phyloP scores from a whole-genome alignment of 306 rosid species.

The Elaeagnus macrophylla region DNA sequence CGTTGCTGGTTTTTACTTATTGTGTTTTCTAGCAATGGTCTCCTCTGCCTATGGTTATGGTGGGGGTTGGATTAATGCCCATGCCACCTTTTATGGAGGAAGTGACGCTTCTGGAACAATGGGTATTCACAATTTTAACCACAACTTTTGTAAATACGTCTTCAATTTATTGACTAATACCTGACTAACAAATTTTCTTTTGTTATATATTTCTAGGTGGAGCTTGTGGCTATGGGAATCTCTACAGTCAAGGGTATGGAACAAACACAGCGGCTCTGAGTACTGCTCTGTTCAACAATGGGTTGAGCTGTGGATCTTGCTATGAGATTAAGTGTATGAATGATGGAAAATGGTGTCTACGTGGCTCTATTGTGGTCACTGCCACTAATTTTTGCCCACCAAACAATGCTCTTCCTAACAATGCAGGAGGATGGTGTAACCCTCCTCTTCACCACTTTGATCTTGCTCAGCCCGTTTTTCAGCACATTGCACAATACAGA shows the following conservation, averaged over 20 bases:
- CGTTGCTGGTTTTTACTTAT: constrained; percentile 26
- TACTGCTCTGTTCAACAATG: constrained; percentile 91
- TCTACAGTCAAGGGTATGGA: constrained; percentile 96
- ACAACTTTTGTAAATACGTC: background rate
- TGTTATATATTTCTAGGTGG: constrained; percentile 47
- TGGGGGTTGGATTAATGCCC: constrained; percentile 82
- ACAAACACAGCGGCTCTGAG: constrained; percentile 96
- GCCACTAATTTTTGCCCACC: constrained; percentile 99
- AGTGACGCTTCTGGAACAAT: constrained; percentile 98
- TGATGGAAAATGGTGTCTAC: constrained; percentile 71
- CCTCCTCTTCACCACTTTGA: constrained; percentile 95
- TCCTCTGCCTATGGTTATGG: constrained; percentile 45
- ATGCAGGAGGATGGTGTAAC: constrained; percentile 94
- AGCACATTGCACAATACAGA: constrained; percentile 81
- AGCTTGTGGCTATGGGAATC: constrained; percentile 97
- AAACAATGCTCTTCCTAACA: constrained; percentile 82
- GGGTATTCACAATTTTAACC: constrained; percentile 41
- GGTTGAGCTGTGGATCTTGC: constrained; percentile 89
- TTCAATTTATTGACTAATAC: background rate
- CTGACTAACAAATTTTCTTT: constrained; percentile 4
- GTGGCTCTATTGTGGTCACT: constrained; percentile 88
- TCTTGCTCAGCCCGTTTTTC: constrained; percentile 88
- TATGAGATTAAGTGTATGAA: constrained; percentile 64
- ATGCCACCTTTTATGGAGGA: constrained; percentile 95
- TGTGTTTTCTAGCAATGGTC: constrained; percentile 39